Base-by-base conservation (phyloP, 495 filamentous ascomycete species). In the Aspergillus campestris region DNA sequence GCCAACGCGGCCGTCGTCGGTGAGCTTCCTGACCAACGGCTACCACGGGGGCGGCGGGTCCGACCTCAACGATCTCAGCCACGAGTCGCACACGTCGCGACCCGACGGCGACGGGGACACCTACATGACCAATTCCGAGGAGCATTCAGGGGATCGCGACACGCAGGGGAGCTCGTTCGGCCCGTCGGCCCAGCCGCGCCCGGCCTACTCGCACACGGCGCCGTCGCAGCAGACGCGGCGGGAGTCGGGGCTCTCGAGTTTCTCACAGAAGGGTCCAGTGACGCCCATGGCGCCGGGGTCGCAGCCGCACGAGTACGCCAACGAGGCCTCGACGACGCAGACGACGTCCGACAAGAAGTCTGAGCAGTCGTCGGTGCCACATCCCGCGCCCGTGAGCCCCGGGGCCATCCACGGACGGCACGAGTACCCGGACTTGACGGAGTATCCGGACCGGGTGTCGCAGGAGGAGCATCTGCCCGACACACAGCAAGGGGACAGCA, bases 261-360 rank as follows among this genome's bases (percentile, higher is more conserved):
- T 77, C 30, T 82, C 87, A 5, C 89, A 95, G 62, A 71, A 74
- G 34, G 86, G 83, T 7, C 80, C 76, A 0, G 72, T 89, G 40
- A 89, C 86, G 4, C 77, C 84, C 15, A 74, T 95, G 59, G 81
- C 84, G 8, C 78, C 79, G 7, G 85, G 84, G 10, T 83, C 89
- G 30, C 82, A 89, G 40, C 79, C 85, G 4, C 79, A 73, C 3
- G 84, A 87, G 36, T 80, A 91, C 48, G 64, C 77, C 27, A 95
- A 95, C 53, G 84, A 89, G 53, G 89, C 89, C 4, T 94, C 89
- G 7, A 92, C 87, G 0, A 82, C 79, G 12, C 75, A 75, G 44
- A 89, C 86, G n/a, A 85, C 84, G 34, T 87, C 84, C 5, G 79
- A 84, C 32, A 81, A 87, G 52, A 89, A 86, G 53, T 84, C 70